Percentiles rank a stretch among this genome's conserved stretches.
Evolutionary conservation across 73 alveolate genomes (phyloP).

Genomic region (Paramecium sonneborni): DNA sequence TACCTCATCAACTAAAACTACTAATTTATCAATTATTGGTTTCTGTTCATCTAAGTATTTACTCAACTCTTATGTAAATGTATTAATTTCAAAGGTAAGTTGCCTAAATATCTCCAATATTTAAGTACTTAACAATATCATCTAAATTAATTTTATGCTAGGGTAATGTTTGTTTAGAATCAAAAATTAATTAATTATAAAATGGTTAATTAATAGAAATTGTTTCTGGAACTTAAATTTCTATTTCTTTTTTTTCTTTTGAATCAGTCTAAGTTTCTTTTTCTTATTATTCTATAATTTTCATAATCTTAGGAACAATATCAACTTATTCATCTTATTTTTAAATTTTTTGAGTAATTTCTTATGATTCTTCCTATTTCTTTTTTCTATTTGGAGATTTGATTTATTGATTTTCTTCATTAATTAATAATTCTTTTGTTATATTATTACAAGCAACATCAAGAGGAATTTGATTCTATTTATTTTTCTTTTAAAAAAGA

Average conservation of each 20-base stretch:
- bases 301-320: not conserved
- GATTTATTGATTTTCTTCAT: not conserved
- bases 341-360: not conserved
- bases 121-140: not conserved
- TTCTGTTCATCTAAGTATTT: not conserved
- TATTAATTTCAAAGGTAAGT: constrained; percentile 31
- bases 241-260: not conserved
- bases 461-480: not conserved
- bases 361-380: not conserved
- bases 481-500: not conserved
- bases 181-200: not conserved
- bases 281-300: not conserved
- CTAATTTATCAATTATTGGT: constrained; percentile 24
- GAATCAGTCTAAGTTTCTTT: not conserved
- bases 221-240: not conserved
- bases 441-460: not conserved
- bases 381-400: not conserved
- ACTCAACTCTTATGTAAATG: constrained; percentile 4
- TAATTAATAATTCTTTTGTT: not conserved
- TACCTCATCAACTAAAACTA: not conserved
- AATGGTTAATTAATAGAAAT: not conserved
- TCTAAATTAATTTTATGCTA: not conserved
- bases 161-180: not conserved
- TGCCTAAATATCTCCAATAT: not conserved
- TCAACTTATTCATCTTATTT: not conserved